Evolutionary conservation across 2,329 filamentous ascomycete species (phyloP).

Genomic region (Exophiala sideris): DNA sequence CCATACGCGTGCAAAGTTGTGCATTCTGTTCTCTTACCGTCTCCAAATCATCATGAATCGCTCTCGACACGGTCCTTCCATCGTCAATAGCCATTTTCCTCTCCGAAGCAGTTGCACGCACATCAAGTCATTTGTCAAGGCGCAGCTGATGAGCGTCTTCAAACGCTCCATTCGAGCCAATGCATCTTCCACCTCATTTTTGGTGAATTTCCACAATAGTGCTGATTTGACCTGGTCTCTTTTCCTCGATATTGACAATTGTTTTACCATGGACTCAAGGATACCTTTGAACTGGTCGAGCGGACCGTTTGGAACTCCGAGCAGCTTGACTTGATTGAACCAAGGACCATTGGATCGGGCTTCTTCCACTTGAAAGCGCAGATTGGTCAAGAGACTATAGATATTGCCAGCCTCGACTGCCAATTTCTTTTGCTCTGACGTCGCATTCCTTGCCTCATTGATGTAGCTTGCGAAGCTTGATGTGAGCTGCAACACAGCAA

Average conservation of each 20-base stretch:
- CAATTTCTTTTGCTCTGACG: conserved; percentile 26
- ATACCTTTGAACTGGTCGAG: conserved; percentile 31
- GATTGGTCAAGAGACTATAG: conserved; percentile 25
- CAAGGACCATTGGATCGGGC: conserved; percentile 23
- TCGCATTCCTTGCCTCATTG: conserved; percentile 24
- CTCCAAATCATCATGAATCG: conserved; percentile 8
- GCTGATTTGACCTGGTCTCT: conserved; percentile 8
- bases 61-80: conserved; percentile 1
- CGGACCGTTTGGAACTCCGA: conserved; percentile 25
- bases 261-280: conserved; percentile 23
- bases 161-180: conserved; percentile 20
- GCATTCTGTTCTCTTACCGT: background rate
- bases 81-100: background rate
- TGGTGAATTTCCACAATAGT: conserved; percentile 16
- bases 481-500: conserved; percentile 17
- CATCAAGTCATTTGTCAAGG: conserved; percentile 14
- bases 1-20: conserved; percentile 2
- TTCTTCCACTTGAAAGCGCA: conserved; percentile 25
- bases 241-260: conserved; percentile 2
- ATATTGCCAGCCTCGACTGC: conserved; percentile 28
- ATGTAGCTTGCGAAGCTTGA: conserved; percentile 13
- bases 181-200: conserved; percentile 10
- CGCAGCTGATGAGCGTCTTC: conserved; percentile 17
- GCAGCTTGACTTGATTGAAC: conserved; percentile 23
- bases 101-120: background rate